A percentile compares a stretch with the other conserved stretches of the same genome.
Evolutionary conservation across 2,329 filamentous ascomycete genomes (phyloP).

Genomic region (Ploettnerulaceae sp.): DNA sequence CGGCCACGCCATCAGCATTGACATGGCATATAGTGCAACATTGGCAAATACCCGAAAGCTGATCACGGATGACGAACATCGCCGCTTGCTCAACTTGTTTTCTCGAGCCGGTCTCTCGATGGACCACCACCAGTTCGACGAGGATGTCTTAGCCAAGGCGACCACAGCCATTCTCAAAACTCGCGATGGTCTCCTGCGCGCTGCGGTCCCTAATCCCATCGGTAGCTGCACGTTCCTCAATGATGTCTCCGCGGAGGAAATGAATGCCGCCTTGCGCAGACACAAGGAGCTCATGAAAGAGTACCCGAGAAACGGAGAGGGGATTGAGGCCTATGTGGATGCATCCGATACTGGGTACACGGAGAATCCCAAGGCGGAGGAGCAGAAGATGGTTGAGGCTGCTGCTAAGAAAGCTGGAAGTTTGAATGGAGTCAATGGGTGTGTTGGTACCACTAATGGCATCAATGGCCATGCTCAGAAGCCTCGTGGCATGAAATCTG

Average conservation of each 20-base stretch:
- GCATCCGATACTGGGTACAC: conserved; percentile 59
- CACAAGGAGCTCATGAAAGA: conserved; percentile 61
- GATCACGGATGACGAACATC: conserved; percentile 55
- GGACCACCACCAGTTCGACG: conserved; percentile 65
- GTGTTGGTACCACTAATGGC: conserved; percentile 13
- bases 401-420: conserved; percentile 25
- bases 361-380: conserved; percentile 28
- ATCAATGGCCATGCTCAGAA: conserved; percentile 2
- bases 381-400: conserved; percentile 25
- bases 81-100: conserved; percentile 60
- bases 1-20: conserved; percentile 69
- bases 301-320: conserved; percentile 59
- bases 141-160: conserved; percentile 58
- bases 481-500: not conserved
- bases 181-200: conserved; percentile 61
- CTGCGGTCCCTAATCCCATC: conserved; percentile 63
- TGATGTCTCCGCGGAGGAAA: conserved; percentile 57
- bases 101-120: conserved; percentile 66
- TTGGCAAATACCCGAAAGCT: conserved; percentile 59
- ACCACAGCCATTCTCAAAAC: conserved; percentile 68
- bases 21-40: conserved; percentile 71
- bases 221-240: conserved; percentile 65
- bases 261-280: conserved; percentile 52
- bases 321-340: conserved; percentile 66
- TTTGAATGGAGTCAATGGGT: conserved; percentile 23